These are phyloP conservation scores for Hyaloscypha variabilis DNA, from an alignment of 495 filamentous ascomycete species.

Conservation along the genomic window DNA sequence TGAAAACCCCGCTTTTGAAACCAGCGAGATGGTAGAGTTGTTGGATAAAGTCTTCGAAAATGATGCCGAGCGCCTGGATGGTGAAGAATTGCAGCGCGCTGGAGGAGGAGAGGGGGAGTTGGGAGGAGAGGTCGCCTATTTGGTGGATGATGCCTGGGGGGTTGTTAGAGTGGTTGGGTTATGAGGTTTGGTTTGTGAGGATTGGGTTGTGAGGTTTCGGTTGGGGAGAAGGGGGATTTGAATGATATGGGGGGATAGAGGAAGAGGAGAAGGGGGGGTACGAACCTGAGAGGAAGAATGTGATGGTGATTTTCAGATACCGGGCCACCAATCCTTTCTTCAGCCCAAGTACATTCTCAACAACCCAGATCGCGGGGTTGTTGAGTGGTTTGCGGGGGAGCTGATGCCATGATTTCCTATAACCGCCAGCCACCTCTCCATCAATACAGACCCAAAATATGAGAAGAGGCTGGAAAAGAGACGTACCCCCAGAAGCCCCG, in stretches of 20 bases:
- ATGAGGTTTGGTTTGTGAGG: too few species aligned
- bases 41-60: constrained; percentile 38
- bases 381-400: not conserved
- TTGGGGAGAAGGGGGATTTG: too few species aligned
- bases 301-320: not conserved
- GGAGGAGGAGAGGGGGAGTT: not conserved
- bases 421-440: too few species aligned
- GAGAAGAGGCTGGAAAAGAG: too few species aligned
- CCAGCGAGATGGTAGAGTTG: not conserved
- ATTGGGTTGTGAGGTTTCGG: too few species aligned
- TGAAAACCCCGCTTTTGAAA: not conserved
- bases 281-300: not conserved
- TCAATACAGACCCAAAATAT: too few species aligned
- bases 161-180: too few species aligned
- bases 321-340: not conserved
- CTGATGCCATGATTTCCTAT: not conserved
- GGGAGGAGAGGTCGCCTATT: not conserved
- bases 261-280: not conserved
- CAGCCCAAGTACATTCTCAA: not conserved
- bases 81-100: constrained; percentile 36
- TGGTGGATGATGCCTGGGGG: too few species aligned
- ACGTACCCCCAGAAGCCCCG: constrained; percentile 6
- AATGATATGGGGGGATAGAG: too few species aligned
- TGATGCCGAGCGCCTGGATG: constrained; percentile 34
- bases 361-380: not conserved